Percentiles rank a stretch among this genome's conserved stretches.
These are phyloP conservation scores for Inga leiocalycina DNA, from an alignment of 306 rosid genomes.

Conservation along the genomic window DNA sequence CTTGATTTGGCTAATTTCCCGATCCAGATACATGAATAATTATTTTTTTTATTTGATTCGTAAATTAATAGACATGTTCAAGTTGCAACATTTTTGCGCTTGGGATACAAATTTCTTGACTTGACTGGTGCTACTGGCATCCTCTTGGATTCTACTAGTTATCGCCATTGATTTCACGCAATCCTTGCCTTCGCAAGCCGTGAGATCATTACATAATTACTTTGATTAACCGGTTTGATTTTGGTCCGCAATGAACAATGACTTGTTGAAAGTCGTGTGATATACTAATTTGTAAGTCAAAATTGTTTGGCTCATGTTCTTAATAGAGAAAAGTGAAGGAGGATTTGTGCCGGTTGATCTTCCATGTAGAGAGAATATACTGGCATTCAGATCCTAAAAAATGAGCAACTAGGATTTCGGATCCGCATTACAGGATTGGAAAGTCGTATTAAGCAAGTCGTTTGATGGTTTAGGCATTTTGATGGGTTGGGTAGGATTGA, in stretches of 20 bases:
- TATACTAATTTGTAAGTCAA: no score
- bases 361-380: no score
- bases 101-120: background rate
- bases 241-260: background rate
- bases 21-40: background rate
- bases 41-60: background rate
- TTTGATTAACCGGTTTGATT: background rate
- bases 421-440: no score
- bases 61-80: background rate
- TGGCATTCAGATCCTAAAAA: no score
- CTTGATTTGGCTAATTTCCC: background rate
- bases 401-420: no score
- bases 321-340: no score
- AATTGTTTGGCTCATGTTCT: no score
- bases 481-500: no score
- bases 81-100: background rate
- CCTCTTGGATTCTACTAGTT: background rate
- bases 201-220: background rate
- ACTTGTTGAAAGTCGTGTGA: no score
- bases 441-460: no score
- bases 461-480: no score
- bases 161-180: background rate
- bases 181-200: background rate
- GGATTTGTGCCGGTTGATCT: no score
- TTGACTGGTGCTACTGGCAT: constrained; percentile 1